Evolutionary conservation across 2,329 filamentous ascomycete species (phyloP), one percentile per base, ranked within the genome.

Genomic region (Acephala macrosclerotiorum): DNA sequence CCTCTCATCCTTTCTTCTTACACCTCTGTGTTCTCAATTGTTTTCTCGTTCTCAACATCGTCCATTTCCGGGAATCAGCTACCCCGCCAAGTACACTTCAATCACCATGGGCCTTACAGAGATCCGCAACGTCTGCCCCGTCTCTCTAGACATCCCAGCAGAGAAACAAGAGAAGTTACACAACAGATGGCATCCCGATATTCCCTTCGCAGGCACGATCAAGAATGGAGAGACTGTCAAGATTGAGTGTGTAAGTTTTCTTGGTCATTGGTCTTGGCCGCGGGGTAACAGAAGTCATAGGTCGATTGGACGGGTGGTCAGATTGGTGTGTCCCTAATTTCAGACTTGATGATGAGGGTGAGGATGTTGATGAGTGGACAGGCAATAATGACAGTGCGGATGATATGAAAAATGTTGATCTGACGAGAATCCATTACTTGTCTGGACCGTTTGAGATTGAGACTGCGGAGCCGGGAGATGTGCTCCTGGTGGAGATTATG

Each of bases 131-230:
- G 89, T 89, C 20, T 86, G 91, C 63, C 91, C 90, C 76, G 90
- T 95, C 51, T 89, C 90, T 74, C 81, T 94, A 33, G 85, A 92
- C 65, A 92, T 87, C 76, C 89, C 90, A 38, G 91, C 91, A 5
- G 81, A 84, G 40, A 87, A 93, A 68, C 91, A 95, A 75, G 79
- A 85, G 1, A 85, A 86, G 60, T 80, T 94, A 11, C 92, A 95
- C 79, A 97, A 97, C 75, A 85, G 94, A 77, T 97, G 94, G 94
- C 94, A 97, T 75, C 94, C 94, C 40, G 94, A 97, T 70, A 90
- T 97, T 60, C 94, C 94, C 0, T 87, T 85, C 63, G 85, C 84
- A 59, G 91, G 84, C 36, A 88, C 85, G 1, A 93, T 97, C 74
- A 89, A 91, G 73, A 89, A 94, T 74, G 90, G 90, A 35, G 94